Percentiles rank a stretch among this genome's conserved stretches.
Conservation (phyloP, 2,329 filamentous ascomycete genomes). For the Apiospora koreana region DNA sequence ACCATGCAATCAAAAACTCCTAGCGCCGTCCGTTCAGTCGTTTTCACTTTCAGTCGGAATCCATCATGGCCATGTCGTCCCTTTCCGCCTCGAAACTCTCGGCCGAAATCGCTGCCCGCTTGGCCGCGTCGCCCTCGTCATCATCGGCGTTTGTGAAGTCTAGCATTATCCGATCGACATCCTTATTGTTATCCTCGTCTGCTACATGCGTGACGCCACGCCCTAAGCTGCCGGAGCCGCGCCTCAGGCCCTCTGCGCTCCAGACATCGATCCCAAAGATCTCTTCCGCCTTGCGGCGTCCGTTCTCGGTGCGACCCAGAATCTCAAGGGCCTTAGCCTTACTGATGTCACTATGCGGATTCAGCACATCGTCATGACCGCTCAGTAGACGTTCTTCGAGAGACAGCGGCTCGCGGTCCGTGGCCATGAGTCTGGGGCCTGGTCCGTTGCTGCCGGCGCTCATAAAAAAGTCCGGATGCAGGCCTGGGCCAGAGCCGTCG, state of each 20-base stretch:
- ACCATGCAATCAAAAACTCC: slow-evolving; percentile 8
- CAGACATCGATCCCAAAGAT: slow-evolving; percentile 54
- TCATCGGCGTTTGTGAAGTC: slow-evolving; percentile 57
- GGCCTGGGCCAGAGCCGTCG: slow-evolving; percentile 30
- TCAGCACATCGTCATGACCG: slow-evolving; percentile 46
- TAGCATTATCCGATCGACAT: slow-evolving; percentile 57
- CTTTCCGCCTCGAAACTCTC: slow-evolving; percentile 36
- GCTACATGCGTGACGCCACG: slow-evolving; percentile 21
- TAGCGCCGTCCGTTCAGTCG: background rate
- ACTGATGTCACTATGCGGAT: slow-evolving; percentile 45
- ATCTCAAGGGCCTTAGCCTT: slow-evolving; percentile 56
- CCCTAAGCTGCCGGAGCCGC: slow-evolving; percentile 27
- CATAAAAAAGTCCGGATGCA: slow-evolving; percentile 47
- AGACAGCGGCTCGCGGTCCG: slow-evolving; percentile 40
- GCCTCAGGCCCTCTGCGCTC: slow-evolving; percentile 29
- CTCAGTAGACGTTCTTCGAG: slow-evolving; percentile 54
- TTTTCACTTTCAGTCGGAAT: slow-evolving; percentile 28
- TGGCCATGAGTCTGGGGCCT: slow-evolving; percentile 44
- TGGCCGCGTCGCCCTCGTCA: slow-evolving; percentile 42
- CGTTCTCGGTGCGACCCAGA: slow-evolving; percentile 49
- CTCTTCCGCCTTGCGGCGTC: slow-evolving; percentile 50
- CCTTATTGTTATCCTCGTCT: slow-evolving; percentile 46
- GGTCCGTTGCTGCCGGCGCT: slow-evolving; percentile 33
- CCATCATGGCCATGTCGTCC: slow-evolving; percentile 35
- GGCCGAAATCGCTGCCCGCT: slow-evolving; percentile 36